Conservation (phyloP, 331 rosid genomes). For the Prunus yedoensis region DNA sequence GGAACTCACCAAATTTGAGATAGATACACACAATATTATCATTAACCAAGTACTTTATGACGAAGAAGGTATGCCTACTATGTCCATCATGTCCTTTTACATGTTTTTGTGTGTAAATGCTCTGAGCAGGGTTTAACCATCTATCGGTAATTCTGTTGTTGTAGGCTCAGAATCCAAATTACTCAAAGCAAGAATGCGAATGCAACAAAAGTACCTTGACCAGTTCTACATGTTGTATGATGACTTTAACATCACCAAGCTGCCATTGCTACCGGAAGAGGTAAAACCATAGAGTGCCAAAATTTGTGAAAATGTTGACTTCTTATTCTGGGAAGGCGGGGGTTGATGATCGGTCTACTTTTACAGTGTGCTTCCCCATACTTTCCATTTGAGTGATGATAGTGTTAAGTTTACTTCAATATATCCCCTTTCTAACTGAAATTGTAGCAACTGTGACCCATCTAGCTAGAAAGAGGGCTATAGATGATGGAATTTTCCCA, state of each 20-base stretch:
- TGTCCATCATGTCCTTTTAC: not conserved
- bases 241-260: constrained; percentile 86
- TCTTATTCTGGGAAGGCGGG: not conserved
- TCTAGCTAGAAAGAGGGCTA: not conserved
- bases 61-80: constrained; percentile 55
- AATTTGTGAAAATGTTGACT: not conserved
- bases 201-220: constrained; percentile 92
- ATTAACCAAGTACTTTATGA: constrained; percentile 92
- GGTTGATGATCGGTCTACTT: not conserved
- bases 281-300: constrained; percentile 35
- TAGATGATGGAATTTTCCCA: not conserved
- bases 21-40: constrained; percentile 94
- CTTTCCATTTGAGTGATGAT: not conserved
- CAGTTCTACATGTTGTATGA: constrained; percentile 97
- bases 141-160: constrained; percentile 16
- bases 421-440: not conserved
- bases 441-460: not conserved
- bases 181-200: constrained; percentile 94
- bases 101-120: not conserved
- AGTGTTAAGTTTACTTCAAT: not conserved
- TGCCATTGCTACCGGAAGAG: constrained; percentile 96
- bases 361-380: not conserved
- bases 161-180: constrained; percentile 82
- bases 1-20: constrained; percentile 92
- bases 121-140: not conserved